A percentile compares a stretch with the other conserved stretches of the same genome.
Evolutionary conservation across 2,329 filamentous ascomycete species (phyloP).

Genomic region (Penicillium sp.): DNA sequence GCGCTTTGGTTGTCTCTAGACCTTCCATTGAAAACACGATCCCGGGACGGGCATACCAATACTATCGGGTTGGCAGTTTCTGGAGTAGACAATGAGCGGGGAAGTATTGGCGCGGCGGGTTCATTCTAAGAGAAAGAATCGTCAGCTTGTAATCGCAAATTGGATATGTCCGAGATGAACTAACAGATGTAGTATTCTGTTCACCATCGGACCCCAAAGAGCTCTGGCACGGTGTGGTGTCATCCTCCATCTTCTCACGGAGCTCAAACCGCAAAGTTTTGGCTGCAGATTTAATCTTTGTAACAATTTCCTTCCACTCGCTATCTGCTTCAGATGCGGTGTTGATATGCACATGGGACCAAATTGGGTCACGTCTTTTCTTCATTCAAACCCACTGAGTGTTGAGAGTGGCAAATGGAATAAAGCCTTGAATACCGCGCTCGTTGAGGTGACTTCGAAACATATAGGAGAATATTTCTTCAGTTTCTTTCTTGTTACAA

Average conservation of each 20-base stretch:
- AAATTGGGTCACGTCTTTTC: slow-evolving; percentile 17
- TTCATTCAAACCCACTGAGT: slow-evolving; percentile 27
- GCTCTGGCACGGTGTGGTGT: not conserved
- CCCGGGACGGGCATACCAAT: not conserved
- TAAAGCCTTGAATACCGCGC: slow-evolving; percentile 21
- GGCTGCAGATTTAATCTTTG: slow-evolving; percentile 16
- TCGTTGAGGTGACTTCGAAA: slow-evolving; percentile 23
- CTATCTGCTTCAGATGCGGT: slow-evolving; percentile 17
- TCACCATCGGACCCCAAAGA: not conserved
- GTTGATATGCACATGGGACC: slow-evolving; percentile 22
- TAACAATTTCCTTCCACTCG: slow-evolving; percentile 15
- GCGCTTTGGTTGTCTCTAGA: not conserved
- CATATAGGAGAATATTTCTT: slow-evolving; percentile 27
- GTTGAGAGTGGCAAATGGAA: slow-evolving; percentile 9
- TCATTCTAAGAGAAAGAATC: not conserved
- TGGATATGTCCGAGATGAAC: not conserved
- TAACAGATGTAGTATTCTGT: not conserved
- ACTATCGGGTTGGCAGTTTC: not conserved
- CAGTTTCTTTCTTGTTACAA: slow-evolving; percentile 3
- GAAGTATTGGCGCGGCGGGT: not conserved
- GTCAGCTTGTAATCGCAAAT: not conserved
- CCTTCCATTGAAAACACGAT: not conserved
- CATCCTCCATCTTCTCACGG: not conserved
- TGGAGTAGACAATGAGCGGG: not conserved
- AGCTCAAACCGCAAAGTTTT: slow-evolving; percentile 2